Percentiles rank a stretch among this genome's conserved stretches.
Evolutionary conservation across 129 eudicot species (phyloP).

Genomic region (Oenanthe sinensis): DNA sequence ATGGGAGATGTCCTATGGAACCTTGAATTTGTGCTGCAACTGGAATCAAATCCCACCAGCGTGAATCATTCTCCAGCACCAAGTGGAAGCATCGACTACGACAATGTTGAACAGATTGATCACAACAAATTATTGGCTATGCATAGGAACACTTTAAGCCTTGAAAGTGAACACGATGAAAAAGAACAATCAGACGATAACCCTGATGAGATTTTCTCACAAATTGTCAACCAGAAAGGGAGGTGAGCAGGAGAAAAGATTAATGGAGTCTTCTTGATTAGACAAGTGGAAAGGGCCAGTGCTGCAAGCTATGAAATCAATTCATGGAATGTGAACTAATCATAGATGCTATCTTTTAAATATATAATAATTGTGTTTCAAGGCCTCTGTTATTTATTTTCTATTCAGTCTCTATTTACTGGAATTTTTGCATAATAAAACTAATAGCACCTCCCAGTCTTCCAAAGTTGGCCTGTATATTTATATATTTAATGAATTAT

Average conservation of each 20-base stretch:
- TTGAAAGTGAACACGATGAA: constrained; percentile 37
- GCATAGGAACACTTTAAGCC: constrained; percentile 61
- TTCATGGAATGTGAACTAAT: not conserved
- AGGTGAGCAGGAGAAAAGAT: constrained; percentile 15
- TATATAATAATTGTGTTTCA: not conserved
- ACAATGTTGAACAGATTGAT: constrained; percentile 27
- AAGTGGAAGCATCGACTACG: constrained; percentile 16
- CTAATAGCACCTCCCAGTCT: not conserved
- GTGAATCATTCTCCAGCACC: constrained; percentile 11
- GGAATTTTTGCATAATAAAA: not conserved
- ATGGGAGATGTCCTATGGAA: constrained; percentile 85
- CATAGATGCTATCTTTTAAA: not conserved
- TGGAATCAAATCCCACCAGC: constrained; percentile 23
- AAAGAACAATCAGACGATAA: constrained; percentile 20
- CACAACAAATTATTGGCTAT: constrained; percentile 42
- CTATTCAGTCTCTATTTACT: not conserved
- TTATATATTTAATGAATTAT: not conserved
- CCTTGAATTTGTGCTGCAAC: constrained; percentile 42
- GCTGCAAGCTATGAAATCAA: not conserved
- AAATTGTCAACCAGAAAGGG: constrained; percentile 55
- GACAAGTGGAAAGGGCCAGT: not conserved
- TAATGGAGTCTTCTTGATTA: not conserved
- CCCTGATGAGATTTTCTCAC: constrained; percentile 48
- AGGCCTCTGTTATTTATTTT: not conserved
- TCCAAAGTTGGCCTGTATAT: not conserved